These are phyloP conservation scores for Xylaria sp. DNA, from an alignment of 2,329 filamentous ascomycete genomes.

Conservation along the genomic window DNA sequence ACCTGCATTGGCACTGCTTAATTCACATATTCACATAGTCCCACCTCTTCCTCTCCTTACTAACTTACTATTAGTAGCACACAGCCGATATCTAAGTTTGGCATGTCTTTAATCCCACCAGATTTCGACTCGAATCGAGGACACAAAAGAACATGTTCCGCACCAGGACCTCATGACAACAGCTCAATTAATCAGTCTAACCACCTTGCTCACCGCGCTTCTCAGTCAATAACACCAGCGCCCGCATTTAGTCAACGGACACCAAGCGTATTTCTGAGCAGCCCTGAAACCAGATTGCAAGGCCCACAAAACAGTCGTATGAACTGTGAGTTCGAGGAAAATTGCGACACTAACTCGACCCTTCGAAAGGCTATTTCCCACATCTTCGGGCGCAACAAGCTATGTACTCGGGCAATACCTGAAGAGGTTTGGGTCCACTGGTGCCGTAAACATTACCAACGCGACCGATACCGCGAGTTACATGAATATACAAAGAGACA, in stretches of 20 bases:
- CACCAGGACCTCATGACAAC: slow-evolving; percentile 57
- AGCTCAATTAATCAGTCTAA: slow-evolving; percentile 39
- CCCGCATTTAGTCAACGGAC: slow-evolving; percentile 42
- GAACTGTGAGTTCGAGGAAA: slow-evolving; percentile 65
- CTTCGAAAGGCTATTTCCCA: slow-evolving; percentile 82
- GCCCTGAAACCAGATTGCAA: slow-evolving; percentile 1
- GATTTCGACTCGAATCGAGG: slow-evolving; percentile 46
- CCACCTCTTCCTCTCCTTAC: background rate
- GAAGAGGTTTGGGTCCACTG: slow-evolving; percentile 77
- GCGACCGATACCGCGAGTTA: slow-evolving; percentile 74
- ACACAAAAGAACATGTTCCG: slow-evolving; percentile 64
- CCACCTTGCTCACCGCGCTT: slow-evolving; percentile 42
- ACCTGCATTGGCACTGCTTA: background rate
- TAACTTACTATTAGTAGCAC: slow-evolving; percentile 32
- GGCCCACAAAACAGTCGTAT: too few relatives aligned
- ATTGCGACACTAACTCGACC: slow-evolving; percentile 69
- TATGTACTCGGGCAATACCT: slow-evolving; percentile 77
- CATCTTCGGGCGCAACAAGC: slow-evolving; percentile 85
- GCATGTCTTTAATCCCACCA: slow-evolving; percentile 35
- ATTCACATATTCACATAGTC: background rate
- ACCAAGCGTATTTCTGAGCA: slow-evolving; percentile 40
- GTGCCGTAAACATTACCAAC: slow-evolving; percentile 87
- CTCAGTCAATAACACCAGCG: slow-evolving; percentile 46
- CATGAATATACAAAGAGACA: slow-evolving; percentile 71
- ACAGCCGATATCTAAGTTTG: slow-evolving; percentile 25